phyloP scores from a whole-genome alignment of 768 basidiomycete genomes.

The Suillus fuscotomentosus region DNA sequence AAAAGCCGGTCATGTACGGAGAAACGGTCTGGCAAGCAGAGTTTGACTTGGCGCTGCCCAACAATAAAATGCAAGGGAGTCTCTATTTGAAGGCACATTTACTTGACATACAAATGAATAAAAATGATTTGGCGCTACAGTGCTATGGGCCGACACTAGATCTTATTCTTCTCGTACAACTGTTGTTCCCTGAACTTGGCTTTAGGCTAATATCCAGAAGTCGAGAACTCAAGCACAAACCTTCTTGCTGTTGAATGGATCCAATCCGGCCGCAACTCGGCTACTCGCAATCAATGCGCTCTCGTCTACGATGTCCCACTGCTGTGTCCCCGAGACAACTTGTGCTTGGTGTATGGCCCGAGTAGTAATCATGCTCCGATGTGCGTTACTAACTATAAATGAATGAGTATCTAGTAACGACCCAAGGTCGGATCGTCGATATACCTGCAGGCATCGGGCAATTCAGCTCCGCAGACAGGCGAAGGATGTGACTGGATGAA shows the following conservation, averaged over 20 bases:
- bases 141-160: background rate
- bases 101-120: background rate
- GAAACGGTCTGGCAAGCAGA: too few species aligned
- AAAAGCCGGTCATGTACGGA: too few species aligned
- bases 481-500: constrained; percentile 58
- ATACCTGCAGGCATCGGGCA: constrained; percentile 59
- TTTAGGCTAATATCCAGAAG: background rate
- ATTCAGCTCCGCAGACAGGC: constrained; percentile 61
- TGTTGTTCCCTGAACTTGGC: constrained; percentile 14
- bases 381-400: constrained; percentile 55
- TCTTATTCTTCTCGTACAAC: constrained; percentile 25
- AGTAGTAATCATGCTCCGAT: constrained; percentile 77
- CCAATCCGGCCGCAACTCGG: constrained; percentile 70
- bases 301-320: constrained; percentile 75
- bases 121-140: background rate
- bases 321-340: constrained; percentile 42
- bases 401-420: background rate
- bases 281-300: constrained; percentile 76
- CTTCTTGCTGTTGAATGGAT: constrained; percentile 38
- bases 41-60: too few species aligned
- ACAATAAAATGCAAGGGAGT: background rate
- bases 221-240: constrained; percentile 17
- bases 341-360: constrained; percentile 62
- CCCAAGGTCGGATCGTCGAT: background rate
- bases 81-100: background rate